Evolutionary conservation across 192 early-diverging fungal genomes (phyloP).

Genomic region (Coemansia reversa): DNA sequence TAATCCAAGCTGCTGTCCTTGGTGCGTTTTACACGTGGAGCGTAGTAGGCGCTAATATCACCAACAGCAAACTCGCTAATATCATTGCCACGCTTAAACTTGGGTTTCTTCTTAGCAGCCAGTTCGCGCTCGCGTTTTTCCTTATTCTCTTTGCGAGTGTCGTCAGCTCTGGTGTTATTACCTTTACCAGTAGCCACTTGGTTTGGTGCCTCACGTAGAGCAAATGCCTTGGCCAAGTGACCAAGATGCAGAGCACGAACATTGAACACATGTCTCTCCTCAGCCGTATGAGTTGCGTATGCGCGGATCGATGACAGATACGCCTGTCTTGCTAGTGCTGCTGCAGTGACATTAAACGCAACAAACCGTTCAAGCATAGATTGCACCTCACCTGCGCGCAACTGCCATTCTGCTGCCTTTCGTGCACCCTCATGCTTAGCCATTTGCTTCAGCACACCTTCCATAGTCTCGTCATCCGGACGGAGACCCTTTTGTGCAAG

Average conservation of each 20-base stretch:
- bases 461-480: slow-evolving; percentile 62
- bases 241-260: slow-evolving; percentile 93
- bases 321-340: slow-evolving; percentile 70
- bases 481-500: slow-evolving; percentile 65
- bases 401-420: slow-evolving; percentile 44
- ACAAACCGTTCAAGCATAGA: slow-evolving; percentile 48
- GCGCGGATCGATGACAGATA: slow-evolving; percentile 87
- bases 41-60: slow-evolving; percentile 50
- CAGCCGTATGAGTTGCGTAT: slow-evolving; percentile 86
- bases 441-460: slow-evolving; percentile 54
- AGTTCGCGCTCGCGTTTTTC: slow-evolving; percentile 41
- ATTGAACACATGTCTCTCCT: slow-evolving; percentile 92
- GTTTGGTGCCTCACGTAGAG: slow-evolving; percentile 88
- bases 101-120: slow-evolving; percentile 44
- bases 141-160: slow-evolving; percentile 39
- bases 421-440: slow-evolving; percentile 54
- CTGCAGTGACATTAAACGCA: slow-evolving; percentile 24
- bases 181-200: slow-evolving; percentile 56
- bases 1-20: slow-evolving; percentile 13
- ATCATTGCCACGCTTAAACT: slow-evolving; percentile 50
- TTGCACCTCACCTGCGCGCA: slow-evolving; percentile 48
- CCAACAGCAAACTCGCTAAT: slow-evolving; percentile 57
- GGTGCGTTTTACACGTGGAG: slow-evolving; percentile 35
- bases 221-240: slow-evolving; percentile 96
- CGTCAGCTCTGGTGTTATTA: slow-evolving; percentile 47